These are phyloP conservation scores for Pelargonium fulgidum DNA, from an alignment of 441 rosid species.

Conservation along the genomic window DNA sequence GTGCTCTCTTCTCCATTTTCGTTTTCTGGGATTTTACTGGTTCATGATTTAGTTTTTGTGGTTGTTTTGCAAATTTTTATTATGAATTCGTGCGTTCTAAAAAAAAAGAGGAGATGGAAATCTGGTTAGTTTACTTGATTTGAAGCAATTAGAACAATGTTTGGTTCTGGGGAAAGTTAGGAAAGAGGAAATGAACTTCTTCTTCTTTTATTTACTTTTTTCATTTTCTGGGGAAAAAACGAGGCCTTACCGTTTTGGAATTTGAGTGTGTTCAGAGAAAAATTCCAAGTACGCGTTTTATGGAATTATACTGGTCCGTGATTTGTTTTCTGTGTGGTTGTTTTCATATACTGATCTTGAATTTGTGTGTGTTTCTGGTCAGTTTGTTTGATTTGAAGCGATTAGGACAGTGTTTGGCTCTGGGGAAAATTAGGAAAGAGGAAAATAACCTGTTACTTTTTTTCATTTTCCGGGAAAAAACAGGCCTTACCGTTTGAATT, in stretches of 20 bases:
- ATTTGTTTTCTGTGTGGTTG: not conserved
- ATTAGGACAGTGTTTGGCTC: slow-evolving; percentile 6
- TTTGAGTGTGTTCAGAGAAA: too few species aligned
- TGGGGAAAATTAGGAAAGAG: slow-evolving; percentile 8
- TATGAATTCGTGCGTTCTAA: not conserved
- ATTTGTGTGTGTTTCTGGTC: not conserved
- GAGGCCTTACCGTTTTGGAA: too few species aligned
- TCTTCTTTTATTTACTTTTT: not conserved
- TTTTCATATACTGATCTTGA: not conserved
- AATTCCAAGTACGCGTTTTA: too few species aligned
- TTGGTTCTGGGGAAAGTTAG: slow-evolving; percentile 10
- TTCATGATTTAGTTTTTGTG: too few species aligned
- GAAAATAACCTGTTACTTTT: too few species aligned
- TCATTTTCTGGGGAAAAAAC: not conserved
- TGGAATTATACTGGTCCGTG: too few species aligned
- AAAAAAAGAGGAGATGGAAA: not conserved
- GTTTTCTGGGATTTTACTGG: too few species aligned
- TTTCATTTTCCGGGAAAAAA: too few species aligned
- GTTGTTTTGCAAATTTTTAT: not conserved
- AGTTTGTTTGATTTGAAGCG: slow-evolving; percentile 3
- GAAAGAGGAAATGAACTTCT: not conserved
- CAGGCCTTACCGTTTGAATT: too few species aligned
- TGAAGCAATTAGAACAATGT: slow-evolving; percentile 1
- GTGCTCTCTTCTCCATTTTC: not conserved
- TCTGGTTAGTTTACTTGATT: slow-evolving; percentile 2